phyloP scores from a whole-genome alignment of 1,284 basidiomycete genomes.

The Fistulina hepatica region DNA sequence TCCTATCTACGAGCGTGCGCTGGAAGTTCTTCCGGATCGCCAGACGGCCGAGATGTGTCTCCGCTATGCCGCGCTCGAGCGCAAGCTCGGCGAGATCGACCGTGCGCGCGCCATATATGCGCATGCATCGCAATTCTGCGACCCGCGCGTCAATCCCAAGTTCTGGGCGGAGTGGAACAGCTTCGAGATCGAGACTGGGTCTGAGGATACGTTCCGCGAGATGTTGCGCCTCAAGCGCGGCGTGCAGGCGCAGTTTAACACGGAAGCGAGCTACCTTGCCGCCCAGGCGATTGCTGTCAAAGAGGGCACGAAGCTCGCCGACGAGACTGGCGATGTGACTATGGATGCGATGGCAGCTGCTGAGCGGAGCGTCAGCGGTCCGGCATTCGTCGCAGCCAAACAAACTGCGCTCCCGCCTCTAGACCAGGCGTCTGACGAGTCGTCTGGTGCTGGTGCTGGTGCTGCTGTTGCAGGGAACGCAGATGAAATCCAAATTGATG shows the following conservation, averaged over 20 bases:
- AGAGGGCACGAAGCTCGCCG: constrained; percentile 50
- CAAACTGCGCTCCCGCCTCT: constrained; percentile 31
- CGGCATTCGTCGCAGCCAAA: constrained; percentile 58
- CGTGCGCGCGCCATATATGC: constrained; percentile 93
- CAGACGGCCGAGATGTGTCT: constrained; percentile 98
- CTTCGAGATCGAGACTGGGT: constrained; percentile 97
- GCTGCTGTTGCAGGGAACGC: too few relatives aligned
- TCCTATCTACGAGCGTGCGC: constrained; percentile 94
- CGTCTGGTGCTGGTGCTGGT: too few relatives aligned
- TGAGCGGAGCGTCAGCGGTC: constrained; percentile 36
- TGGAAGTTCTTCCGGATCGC: constrained; percentile 85
- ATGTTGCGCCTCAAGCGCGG: constrained; percentile 97
- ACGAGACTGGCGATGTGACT: constrained; percentile 43
- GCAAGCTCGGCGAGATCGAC: constrained; percentile 98
- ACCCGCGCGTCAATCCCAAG: constrained; percentile 78
- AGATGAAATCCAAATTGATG: too few relatives aligned
- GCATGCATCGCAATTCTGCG: constrained; percentile 97
- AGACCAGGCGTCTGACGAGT: too few relatives aligned
- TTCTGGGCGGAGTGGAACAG: constrained; percentile 98
- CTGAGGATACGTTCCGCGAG: constrained; percentile 97
- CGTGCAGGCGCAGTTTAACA: constrained; percentile 98
- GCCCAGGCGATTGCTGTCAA: constrained; percentile 69
- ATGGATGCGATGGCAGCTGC: constrained; percentile 64
- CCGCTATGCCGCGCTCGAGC: constrained; percentile 90
- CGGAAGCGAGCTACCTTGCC: constrained; percentile 82